These are phyloP conservation scores for Fusarium drepaniforme DNA, from an alignment of 2,329 filamentous ascomycete species.

Conservation along the genomic window DNA sequence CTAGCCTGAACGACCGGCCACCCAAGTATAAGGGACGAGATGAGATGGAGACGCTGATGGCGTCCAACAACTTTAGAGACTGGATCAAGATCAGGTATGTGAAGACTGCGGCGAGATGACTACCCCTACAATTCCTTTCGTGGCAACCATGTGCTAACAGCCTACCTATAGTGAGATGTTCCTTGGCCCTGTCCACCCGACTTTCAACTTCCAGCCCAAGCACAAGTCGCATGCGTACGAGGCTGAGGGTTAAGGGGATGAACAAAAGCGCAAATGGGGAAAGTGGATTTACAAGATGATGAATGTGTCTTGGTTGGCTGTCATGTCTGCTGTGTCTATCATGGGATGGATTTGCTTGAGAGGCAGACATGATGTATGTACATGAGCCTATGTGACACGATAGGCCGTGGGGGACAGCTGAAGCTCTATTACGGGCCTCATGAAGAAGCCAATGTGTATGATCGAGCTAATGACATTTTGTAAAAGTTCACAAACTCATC, in stretches of 20 bases:
- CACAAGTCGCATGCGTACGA: constrained; percentile 96
- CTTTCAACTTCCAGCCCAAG: constrained; percentile 96
- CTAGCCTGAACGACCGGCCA: constrained; percentile 88
- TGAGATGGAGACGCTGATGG: constrained; percentile 93
- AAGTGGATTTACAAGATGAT: neutral
- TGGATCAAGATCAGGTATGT: constrained; percentile 98
- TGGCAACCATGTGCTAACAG: constrained; percentile 4
- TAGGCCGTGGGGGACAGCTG: neutral
- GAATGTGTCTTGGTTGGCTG: constrained; percentile 4
- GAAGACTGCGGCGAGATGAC: neutral
- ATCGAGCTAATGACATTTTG: neutral
- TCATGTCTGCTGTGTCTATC: constrained; percentile 3
- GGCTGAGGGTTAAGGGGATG: constrained; percentile 69
- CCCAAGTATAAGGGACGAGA: constrained; percentile 86
- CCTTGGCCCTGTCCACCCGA: constrained; percentile 87
- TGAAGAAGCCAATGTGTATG: neutral
- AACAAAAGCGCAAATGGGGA: neutral
- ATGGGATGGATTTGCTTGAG: neutral
- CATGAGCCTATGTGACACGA: neutral
- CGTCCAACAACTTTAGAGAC: constrained; percentile 92
- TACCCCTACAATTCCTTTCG: no score
- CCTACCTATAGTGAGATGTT: constrained; percentile 86
- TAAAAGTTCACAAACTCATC: neutral
- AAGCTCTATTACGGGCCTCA: neutral
- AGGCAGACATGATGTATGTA: neutral